Evolutionary conservation across 768 basidiomycete species (phyloP).

Genomic region (Tylopilus subfusipes): DNA sequence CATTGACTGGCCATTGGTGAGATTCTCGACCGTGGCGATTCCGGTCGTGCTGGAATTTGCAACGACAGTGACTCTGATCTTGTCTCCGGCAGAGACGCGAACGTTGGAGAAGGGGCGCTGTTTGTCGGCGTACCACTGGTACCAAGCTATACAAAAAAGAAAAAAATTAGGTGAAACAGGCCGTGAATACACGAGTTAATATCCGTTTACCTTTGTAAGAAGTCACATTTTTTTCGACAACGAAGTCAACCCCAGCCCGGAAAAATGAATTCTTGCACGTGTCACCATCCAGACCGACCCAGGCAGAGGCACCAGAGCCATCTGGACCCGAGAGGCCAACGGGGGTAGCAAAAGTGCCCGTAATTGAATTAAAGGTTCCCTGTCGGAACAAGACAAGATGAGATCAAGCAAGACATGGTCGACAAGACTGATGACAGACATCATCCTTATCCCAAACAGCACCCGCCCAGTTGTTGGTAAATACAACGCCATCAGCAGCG

Average conservation of each 20-base stretch:
- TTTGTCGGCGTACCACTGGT: neutral
- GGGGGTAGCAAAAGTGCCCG: slow-evolving; percentile 5
- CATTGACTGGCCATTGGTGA: neutral
- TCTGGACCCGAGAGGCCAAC: neutral
- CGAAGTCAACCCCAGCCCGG: neutral
- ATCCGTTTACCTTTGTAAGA: neutral
- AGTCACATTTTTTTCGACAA: neutral
- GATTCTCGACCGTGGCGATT: neutral
- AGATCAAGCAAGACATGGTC: neutral
- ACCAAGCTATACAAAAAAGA: neutral
- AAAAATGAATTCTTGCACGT: neutral
- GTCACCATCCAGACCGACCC: neutral
- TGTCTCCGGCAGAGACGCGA: neutral
- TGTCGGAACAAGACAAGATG: neutral
- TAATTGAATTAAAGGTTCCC: slow-evolving; percentile 1
- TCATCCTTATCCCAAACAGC: neutral
- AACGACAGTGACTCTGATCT: neutral
- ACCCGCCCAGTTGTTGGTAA: neutral
- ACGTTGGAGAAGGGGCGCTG: neutral
- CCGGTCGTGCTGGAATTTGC: neutral
- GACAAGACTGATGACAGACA: neutral
- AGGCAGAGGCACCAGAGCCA: neutral
- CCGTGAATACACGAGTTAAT: neutral
- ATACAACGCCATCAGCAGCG: neutral
- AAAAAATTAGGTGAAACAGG: neutral